phyloP scores from a whole-genome alignment of 345 rosid species.

The Lagerstroemia speciosa region DNA sequence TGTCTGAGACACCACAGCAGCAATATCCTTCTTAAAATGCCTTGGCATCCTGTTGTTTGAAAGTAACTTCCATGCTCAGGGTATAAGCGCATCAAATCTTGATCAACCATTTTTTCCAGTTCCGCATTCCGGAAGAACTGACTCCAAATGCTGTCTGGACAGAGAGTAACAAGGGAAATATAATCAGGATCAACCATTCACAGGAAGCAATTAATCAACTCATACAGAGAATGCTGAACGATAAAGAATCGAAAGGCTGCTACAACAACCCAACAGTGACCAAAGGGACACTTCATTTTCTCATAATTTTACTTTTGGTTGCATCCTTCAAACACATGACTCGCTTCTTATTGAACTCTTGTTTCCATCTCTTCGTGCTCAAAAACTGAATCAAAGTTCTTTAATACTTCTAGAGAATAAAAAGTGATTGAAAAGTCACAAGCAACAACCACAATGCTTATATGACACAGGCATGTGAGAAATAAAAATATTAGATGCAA shows the following conservation, averaged over 20 bases:
- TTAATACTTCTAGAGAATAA: neutral
- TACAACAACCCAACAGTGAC: neutral
- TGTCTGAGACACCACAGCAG: conserved; percentile 85
- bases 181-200: neutral
- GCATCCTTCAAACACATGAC: neutral
- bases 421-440: neutral
- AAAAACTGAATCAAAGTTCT: neutral
- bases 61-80: conserved; percentile 86
- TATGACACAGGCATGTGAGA: neutral
- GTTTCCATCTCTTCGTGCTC: neutral
- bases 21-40: conserved; percentile 66
- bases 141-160: conserved; percentile 79
- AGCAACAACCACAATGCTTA: neutral
- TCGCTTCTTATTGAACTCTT: neutral
- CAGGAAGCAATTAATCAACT: neutral
- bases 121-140: conserved; percentile 82
- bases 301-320: neutral
- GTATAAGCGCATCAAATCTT: conserved; percentile 76
- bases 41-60: conserved; percentile 80
- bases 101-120: conserved; percentile 81
- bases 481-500: neutral
- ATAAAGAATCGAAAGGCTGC: neutral
- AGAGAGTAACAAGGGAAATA: neutral
- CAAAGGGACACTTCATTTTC: neutral
- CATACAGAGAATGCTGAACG: neutral